These are phyloP conservation scores for Talaromyces sp. DNA, from an alignment of 2,329 filamentous ascomycete genomes.

Conservation along the genomic window DNA sequence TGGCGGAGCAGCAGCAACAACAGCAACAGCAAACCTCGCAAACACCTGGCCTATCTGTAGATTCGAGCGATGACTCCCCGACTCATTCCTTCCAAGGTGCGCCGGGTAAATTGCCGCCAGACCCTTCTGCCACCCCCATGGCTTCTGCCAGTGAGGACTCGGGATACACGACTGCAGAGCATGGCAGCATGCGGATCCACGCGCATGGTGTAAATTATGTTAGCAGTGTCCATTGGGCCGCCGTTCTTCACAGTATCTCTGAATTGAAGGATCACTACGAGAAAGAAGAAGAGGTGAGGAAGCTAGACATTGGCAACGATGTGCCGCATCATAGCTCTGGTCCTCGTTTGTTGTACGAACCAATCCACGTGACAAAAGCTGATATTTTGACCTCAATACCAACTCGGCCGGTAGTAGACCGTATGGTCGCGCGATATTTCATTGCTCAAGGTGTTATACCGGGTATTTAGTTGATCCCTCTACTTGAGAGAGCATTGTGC, in stretches of 20 bases:
- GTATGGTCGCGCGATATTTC: slow-evolving; percentile 17
- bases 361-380: slow-evolving; percentile 4
- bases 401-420: slow-evolving; percentile 13
- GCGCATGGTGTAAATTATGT: background rate
- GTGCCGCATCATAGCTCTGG: background rate
- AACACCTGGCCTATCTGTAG: no score
- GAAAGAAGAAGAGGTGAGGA: background rate
- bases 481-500: no score
- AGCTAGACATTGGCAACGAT: background rate
- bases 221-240: slow-evolving; percentile 4
- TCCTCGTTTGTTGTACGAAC: slow-evolving; percentile 12
- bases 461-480: no score
- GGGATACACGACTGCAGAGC: background rate
- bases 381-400: slow-evolving; percentile 11
- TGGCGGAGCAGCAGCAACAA: slow-evolving; percentile 19
- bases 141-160: no score
- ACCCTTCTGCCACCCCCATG: no score
- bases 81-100: no score
- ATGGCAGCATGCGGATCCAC: background rate
- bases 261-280: slow-evolving; percentile 7
- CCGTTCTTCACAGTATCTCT: slow-evolving; percentile 12
- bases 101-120: no score
- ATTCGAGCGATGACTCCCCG: no score
- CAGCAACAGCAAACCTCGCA: background rate
- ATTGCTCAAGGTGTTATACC: slow-evolving; percentile 4